phyloP scores from a whole-genome alignment of 2,329 filamentous ascomycete species.

The Proliferodiscus dingleyae region DNA sequence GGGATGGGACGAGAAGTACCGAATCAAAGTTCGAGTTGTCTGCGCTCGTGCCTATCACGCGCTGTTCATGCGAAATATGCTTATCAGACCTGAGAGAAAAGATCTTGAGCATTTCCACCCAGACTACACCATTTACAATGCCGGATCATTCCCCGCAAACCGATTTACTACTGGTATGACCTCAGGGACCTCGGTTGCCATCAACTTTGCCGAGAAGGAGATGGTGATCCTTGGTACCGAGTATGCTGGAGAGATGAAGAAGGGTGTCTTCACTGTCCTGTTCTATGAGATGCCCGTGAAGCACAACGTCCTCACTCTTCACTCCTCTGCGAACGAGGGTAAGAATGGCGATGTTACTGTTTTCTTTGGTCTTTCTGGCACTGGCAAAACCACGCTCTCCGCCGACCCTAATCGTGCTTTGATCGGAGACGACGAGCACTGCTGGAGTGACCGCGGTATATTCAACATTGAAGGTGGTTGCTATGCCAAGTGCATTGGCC shows the following conservation, averaged over 20 bases:
- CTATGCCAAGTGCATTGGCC: conserved; percentile 97
- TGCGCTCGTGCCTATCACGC: conserved; percentile 99
- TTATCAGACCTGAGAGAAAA: conserved; percentile 86
- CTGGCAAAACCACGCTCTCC: conserved; percentile 96
- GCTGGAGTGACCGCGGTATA: conserved; percentile 93
- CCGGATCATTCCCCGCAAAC: conserved; percentile 96
- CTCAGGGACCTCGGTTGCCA: conserved; percentile 92
- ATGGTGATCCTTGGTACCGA: conserved; percentile 99
- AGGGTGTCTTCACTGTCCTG: conserved; percentile 96
- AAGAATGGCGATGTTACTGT: conserved; percentile 92
- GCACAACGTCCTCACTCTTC: conserved; percentile 96
- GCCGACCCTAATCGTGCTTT: conserved; percentile 93
- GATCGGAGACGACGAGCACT: conserved; percentile 99
- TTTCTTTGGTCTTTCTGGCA: conserved; percentile 98
- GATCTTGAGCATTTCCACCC: conserved; percentile 97
- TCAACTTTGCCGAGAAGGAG: conserved; percentile 99
- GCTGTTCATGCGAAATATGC: conserved; percentile 99
- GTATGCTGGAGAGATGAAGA: conserved; percentile 97
- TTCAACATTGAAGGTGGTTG: conserved; percentile 99
- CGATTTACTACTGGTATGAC: conserved; percentile 98
- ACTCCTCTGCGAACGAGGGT: conserved; percentile 98
- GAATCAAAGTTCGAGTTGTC: conserved; percentile 94
- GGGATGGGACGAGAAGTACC: conserved; percentile 97
- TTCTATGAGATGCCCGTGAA: conserved; percentile 99
- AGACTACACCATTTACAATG: conserved; percentile 99